These are phyloP conservation scores for Aspergillus flavus DNA, from an alignment of 2,329 filamentous ascomycete species.

Conservation along the genomic window DNA sequence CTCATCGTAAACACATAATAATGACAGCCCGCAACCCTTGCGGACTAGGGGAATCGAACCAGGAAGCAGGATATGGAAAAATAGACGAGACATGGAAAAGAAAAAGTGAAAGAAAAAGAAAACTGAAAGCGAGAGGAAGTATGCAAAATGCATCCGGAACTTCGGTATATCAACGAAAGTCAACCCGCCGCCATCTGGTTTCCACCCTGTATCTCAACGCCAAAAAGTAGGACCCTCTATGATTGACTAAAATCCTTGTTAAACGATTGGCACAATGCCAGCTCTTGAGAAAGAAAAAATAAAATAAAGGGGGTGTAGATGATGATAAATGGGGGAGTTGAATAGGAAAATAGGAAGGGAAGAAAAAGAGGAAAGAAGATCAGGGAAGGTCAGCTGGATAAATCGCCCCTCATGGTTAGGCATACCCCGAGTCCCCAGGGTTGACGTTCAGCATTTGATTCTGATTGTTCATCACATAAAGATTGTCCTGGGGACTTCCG, in stretches of 20 bases:
- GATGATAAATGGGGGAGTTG: neutral
- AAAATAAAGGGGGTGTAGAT: neutral
- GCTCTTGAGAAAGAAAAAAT: neutral
- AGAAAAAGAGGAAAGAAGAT: neutral
- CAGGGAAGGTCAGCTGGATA: constrained; percentile 3
- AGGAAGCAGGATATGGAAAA: constrained; percentile 9
- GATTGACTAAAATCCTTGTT: constrained; percentile 8
- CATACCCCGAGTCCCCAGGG: constrained; percentile 29
- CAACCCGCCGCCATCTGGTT: constrained; percentile 10
- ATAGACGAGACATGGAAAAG: constrained; percentile 4
- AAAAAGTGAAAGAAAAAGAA: constrained; percentile 6
- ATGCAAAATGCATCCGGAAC: neutral
- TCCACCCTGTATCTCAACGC: constrained; percentile 30
- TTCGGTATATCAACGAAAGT: constrained; percentile 11
- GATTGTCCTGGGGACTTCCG: constrained; percentile 35
- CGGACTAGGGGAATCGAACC: constrained; percentile 12
- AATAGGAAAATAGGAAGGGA: neutral
- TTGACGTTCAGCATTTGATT: constrained; percentile 35
- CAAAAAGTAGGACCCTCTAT: constrained; percentile 24
- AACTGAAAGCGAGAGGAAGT: neutral
- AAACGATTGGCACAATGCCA: neutral
- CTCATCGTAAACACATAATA: constrained; percentile 26
- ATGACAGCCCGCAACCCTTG: constrained; percentile 8
- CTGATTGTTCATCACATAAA: constrained; percentile 32
- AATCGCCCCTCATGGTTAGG: constrained; percentile 10